Evolutionary conservation across 1,284 basidiomycete species (phyloP).

Genomic region (Cryptococcus sp.): DNA sequence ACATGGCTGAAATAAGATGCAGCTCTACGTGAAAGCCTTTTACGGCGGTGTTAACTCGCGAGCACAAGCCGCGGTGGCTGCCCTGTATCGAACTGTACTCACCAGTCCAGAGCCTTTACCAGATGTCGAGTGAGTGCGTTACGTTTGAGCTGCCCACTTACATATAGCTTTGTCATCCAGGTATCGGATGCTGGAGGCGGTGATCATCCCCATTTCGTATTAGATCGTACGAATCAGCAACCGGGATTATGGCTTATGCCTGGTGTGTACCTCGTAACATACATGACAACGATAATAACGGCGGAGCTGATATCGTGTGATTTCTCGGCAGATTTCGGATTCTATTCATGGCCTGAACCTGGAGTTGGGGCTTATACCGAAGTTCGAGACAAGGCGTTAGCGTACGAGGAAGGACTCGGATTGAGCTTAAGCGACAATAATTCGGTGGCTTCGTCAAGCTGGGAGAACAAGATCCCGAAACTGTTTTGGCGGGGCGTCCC

Average conservation of each 20-base stretch:
- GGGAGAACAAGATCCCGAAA: conserved; percentile 42
- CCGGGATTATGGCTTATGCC: conserved; percentile 46
- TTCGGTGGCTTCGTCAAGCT: conserved; percentile 19
- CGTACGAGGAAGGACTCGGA: conserved; percentile 28
- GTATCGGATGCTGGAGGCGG: conserved; percentile 39
- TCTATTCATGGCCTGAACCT: conserved; percentile 50
- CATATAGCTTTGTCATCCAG: conserved; percentile 40
- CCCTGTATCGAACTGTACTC: conserved; percentile 37
- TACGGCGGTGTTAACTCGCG: conserved; percentile 36
- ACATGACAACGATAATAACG: not conserved
- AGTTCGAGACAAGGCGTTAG: conserved; percentile 35
- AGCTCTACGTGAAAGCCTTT: conserved; percentile 48
- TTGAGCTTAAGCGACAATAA: conserved; percentile 7
- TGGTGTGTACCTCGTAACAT: conserved; percentile 16
- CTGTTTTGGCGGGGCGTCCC: conserved; percentile 48
- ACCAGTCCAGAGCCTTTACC: conserved; percentile 43
- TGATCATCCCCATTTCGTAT: conserved; percentile 25
- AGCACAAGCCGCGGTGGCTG: conserved; percentile 33
- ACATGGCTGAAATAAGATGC: not conserved
- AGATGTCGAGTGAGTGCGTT: conserved; percentile 40
- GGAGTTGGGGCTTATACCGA: conserved; percentile 41
- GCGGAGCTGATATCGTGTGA: not conserved
- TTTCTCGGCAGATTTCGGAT: conserved; percentile 41
- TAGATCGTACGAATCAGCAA: conserved; percentile 33
- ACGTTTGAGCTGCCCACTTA: not conserved